Conservation (phyloP, 1,284 basidiomycete species). For the Ceratobasidium sp. region DNA sequence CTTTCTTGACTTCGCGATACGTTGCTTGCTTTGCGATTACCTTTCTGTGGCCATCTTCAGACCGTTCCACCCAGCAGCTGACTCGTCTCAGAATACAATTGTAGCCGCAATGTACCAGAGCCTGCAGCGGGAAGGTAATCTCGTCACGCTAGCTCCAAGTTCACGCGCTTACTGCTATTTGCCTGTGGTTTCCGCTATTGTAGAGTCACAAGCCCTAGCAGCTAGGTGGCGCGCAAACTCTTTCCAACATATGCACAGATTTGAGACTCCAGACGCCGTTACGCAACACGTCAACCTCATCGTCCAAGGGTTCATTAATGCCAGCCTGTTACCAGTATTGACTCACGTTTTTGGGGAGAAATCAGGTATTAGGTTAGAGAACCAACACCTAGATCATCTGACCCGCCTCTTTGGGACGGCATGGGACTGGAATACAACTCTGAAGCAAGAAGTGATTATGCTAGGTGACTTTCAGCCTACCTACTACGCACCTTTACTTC, state of each 20-base stretch:
- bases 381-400: neutral
- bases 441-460: conserved; percentile 31
- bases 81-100: neutral
- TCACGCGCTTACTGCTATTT: neutral
- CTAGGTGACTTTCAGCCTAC: conserved; percentile 32
- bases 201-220: conserved; percentile 31
- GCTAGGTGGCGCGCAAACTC: conserved; percentile 33
- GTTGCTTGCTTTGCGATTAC: conserved; percentile 30
- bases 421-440: conserved; percentile 33
- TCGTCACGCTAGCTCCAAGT: neutral
- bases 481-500: neutral
- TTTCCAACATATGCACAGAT: conserved; percentile 10
- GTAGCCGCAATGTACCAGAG: conserved; percentile 11
- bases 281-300: neutral
- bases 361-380: neutral
- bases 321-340: neutral
- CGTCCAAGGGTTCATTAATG: neutral
- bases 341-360: conserved; percentile 14
- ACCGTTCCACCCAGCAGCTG: conserved; percentile 40
- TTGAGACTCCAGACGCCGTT: conserved; percentile 6
- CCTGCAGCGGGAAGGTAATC: conserved; percentile 19
- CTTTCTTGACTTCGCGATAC: conserved; percentile 23
- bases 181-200: no score
- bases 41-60: conserved; percentile 25
- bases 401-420: neutral